These are phyloP conservation scores for Geotrichum australiense DNA, from an alignment of 1,139 yeast genomes.

Conservation along the genomic window DNA sequence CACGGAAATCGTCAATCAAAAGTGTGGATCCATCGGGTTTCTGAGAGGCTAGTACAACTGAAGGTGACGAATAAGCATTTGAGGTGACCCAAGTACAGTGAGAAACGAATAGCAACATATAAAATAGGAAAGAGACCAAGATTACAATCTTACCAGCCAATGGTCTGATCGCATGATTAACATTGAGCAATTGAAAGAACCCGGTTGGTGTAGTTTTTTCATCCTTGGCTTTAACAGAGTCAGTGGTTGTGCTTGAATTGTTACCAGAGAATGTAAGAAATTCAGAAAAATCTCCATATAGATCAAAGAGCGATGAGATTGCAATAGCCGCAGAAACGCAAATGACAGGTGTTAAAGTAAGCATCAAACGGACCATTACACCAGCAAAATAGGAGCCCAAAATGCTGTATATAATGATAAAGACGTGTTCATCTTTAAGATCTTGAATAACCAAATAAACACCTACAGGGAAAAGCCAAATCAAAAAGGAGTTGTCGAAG, in stretches of 20 bases:
- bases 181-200: conserved; percentile 18
- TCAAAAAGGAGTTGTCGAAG: conserved; percentile 85
- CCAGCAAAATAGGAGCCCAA: conserved; percentile 97
- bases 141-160: conserved; percentile 56
- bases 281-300: conserved; percentile 59
- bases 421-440: conserved; percentile 84
- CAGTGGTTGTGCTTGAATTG: conserved; percentile 10
- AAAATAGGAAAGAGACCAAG: conserved; percentile 61
- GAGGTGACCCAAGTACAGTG: conserved; percentile 99
- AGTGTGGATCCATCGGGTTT: conserved; percentile 79
- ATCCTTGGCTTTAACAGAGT: conserved; percentile 9
- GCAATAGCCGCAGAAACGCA: conserved; percentile 91
- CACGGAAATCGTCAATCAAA: conserved; percentile 94
- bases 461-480: conserved; percentile 99
- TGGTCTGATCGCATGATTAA: conserved; percentile 28
- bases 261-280: conserved; percentile 16
- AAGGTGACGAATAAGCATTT: conserved; percentile 93
- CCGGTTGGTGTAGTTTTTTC: conserved; percentile 13
- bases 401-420: conserved; percentile 82
- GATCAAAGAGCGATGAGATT: conserved; percentile 73
- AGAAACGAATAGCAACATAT: conserved; percentile 74
- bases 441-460: conserved; percentile 86
- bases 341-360: conserved; percentile 91
- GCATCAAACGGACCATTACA: conserved; percentile 97
- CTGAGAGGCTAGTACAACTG: conserved; percentile 85